phyloP scores from a whole-genome alignment of 2,329 filamentous ascomycete genomes.

The Madurella mycetomatis region DNA sequence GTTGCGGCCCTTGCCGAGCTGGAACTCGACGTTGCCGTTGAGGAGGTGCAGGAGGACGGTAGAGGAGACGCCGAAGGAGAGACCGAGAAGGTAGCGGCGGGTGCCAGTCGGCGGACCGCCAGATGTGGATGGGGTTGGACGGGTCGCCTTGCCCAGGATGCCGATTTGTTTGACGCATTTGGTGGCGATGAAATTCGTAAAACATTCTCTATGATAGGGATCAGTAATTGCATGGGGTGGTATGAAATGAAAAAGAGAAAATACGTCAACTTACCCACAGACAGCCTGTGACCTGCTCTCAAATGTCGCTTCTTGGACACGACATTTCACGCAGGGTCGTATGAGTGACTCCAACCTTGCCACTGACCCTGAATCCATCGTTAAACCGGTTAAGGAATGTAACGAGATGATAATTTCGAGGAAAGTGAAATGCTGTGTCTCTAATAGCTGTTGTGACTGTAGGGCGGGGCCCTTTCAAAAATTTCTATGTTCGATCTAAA shows the following conservation, averaged over 20 bases:
- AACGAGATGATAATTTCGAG: no score
- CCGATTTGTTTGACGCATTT: constrained; percentile 74
- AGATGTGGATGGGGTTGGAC: constrained; percentile 23
- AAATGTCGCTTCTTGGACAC: constrained; percentile 44
- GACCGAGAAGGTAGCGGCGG: constrained; percentile 63
- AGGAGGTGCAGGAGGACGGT: constrained; percentile 72
- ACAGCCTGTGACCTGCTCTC: constrained; percentile 55
- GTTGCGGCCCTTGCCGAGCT: constrained; percentile 60
- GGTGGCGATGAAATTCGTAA: constrained; percentile 67
- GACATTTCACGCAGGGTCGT: constrained; percentile 53
- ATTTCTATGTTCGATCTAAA: no score
- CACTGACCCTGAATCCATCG: constrained; percentile 16
- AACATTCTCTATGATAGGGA: constrained; percentile 58
- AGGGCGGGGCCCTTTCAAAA: no score
- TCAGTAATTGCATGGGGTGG: constrained; percentile 1
- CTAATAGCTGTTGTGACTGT: no score
- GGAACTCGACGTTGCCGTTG: constrained; percentile 61
- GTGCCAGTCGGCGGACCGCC: constrained; percentile 26
- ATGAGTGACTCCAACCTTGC: constrained; percentile 18
- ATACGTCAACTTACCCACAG: constrained; percentile 46
- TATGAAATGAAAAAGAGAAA: neutral
- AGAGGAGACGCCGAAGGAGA: constrained; percentile 82
- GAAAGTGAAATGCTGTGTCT: no score
- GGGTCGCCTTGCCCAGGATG: constrained; percentile 46
- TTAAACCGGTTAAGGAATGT: neutral